Evolutionary conservation across 2,329 filamentous ascomycete genomes (phyloP).

Genomic region (Arthroderma uncinatum): DNA sequence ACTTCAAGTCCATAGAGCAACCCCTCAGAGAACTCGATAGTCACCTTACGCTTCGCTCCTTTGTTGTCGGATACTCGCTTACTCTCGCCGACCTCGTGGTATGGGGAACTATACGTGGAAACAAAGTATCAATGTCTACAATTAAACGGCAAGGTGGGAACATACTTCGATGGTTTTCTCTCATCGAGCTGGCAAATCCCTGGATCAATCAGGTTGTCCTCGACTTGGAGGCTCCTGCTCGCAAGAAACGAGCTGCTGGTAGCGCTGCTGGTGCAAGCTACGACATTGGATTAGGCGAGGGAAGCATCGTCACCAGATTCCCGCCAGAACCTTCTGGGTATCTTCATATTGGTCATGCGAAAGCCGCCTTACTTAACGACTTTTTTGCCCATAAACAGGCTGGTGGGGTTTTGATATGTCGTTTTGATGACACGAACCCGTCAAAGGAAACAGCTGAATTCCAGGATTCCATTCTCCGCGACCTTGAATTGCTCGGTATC

Average conservation of each 20-base stretch:
- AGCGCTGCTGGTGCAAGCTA: constrained; percentile 76
- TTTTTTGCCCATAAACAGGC: constrained; percentile 23
- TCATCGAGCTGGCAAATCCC: constrained; percentile 68
- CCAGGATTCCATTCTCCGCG: constrained; percentile 78
- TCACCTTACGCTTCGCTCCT: constrained; percentile 75
- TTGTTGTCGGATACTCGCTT: constrained; percentile 69
- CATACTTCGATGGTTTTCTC: constrained; percentile 75
- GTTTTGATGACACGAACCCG: constrained; percentile 88
- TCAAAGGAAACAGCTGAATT: constrained; percentile 88
- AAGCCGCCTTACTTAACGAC: constrained; percentile 25
- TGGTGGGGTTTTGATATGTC: constrained; percentile 62
- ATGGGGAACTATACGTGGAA: constrained; percentile 72
- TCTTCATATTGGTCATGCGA: constrained; percentile 21
- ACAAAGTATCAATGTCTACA: constrained; percentile 71
- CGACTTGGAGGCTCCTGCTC: constrained; percentile 54
- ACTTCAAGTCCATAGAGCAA: constrained; percentile 74
- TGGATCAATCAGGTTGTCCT: constrained; percentile 64
- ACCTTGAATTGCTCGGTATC: constrained; percentile 73
- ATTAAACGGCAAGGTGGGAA: constrained; percentile 67
- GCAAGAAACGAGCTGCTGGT: constrained; percentile 56
- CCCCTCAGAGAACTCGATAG: constrained; percentile 68
- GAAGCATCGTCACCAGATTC: constrained; percentile 85
- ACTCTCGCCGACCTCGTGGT: constrained; percentile 68
- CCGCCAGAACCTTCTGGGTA: constrained; percentile 71
- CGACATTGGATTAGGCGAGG: constrained; percentile 73